Evolutionary conservation across 2,329 filamentous ascomycete species (phyloP).

Genomic region (Arthroderma sp.): DNA sequence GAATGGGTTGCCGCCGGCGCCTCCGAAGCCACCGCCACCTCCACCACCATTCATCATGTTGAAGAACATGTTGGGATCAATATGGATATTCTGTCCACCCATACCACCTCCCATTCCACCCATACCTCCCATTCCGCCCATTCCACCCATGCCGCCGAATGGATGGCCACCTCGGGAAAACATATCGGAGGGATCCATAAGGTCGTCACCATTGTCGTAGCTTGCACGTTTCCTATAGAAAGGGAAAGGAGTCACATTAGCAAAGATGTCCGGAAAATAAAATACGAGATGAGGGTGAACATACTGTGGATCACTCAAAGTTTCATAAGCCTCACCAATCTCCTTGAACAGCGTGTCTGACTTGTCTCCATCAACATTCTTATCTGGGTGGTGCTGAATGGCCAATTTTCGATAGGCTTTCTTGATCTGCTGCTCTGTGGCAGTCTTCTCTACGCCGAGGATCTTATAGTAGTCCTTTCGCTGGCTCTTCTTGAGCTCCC

Average conservation of each 20-base stretch:
- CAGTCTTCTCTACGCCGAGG: conserved; percentile 73
- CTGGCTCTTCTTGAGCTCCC: conserved; percentile 94
- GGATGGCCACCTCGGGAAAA: conserved; percentile 48
- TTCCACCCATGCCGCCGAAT: conserved; percentile 28
- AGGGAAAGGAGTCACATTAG: conserved; percentile 7
- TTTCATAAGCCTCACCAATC: conserved; percentile 93
- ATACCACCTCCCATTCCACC: conserved; percentile 35
- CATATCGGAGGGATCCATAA: conserved; percentile 78
- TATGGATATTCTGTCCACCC: conserved; percentile 34
- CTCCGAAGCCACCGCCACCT: conserved; percentile 33
- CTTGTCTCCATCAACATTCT: conserved; percentile 72
- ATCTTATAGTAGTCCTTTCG: conserved; percentile 99
- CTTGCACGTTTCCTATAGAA: conserved; percentile 60
- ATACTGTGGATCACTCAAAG: conserved; percentile 82
- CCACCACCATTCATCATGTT: conserved; percentile 66
- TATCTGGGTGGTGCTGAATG: conserved; percentile 90
- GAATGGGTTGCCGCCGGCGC: conserved; percentile 37
- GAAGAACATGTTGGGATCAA: conserved; percentile 66
- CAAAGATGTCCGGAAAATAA: conserved; percentile 3
- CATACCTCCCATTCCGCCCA: conserved; percentile 47
- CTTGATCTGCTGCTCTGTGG: conserved; percentile 76
- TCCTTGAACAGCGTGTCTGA: conserved; percentile 91
- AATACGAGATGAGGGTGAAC: conserved; percentile 23
- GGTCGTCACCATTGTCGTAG: conserved; percentile 86
- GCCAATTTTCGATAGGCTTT: conserved; percentile 93